These are phyloP conservation scores for Dichomitus squalens DNA, from an alignment of 1,284 basidiomycete species.

Conservation along the genomic window DNA sequence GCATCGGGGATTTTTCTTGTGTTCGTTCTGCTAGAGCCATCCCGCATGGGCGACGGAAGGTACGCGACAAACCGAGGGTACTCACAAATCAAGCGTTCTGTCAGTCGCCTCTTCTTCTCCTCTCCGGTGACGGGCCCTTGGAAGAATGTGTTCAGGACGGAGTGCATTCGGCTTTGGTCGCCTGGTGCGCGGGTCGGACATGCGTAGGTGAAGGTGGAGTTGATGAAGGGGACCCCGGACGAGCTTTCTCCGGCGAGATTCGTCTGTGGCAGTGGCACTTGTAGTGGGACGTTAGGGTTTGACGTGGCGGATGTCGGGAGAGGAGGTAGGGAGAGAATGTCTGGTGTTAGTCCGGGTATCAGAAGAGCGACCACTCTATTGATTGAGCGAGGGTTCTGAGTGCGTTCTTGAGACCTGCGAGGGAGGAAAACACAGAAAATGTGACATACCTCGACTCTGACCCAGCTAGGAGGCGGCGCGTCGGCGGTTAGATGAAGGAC, in stretches of 20 bases:
- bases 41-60: background rate
- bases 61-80: slow-evolving; percentile 5
- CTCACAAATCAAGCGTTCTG: slow-evolving; percentile 58
- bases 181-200: slow-evolving; percentile 91
- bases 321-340: slow-evolving; percentile 69
- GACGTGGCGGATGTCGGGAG: slow-evolving; percentile 61
- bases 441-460: slow-evolving; percentile 71
- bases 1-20: slow-evolving; percentile 61
- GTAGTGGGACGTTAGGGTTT: slow-evolving; percentile 67
- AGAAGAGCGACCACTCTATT: slow-evolving; percentile 79
- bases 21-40: slow-evolving; percentile 53
- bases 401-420: background rate
- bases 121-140: slow-evolving; percentile 76
- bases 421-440: background rate
- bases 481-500: slow-evolving; percentile 82
- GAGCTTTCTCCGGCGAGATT: slow-evolving; percentile 34
- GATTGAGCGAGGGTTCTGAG: slow-evolving; percentile 70
- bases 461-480: slow-evolving; percentile 80
- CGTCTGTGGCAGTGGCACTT: slow-evolving; percentile 55
- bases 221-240: slow-evolving; percentile 68
- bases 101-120: slow-evolving; percentile 71
- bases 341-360: slow-evolving; percentile 79
- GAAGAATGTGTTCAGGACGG: slow-evolving; percentile 82
- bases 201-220: slow-evolving; percentile 85
- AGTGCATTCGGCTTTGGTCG: slow-evolving; percentile 81